Conservation (phyloP, 257 asterid genomes). For the Scutellaria barbata region DNA sequence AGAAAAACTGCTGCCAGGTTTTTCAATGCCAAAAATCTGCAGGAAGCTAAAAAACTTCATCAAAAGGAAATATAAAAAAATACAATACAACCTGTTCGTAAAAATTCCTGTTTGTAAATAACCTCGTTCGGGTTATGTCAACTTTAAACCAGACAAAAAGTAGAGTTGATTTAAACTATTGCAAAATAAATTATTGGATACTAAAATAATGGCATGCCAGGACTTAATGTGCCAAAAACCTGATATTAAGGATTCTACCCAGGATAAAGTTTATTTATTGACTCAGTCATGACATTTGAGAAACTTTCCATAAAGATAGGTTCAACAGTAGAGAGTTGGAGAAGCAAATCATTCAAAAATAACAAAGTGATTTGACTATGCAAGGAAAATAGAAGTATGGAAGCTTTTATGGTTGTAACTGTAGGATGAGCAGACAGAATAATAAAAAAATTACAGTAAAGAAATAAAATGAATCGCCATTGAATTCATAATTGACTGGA, state of each 20-base stretch:
- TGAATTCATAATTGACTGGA: constrained; percentile 16
- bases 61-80: neutral
- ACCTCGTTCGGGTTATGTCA: constrained; percentile 5
- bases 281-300: constrained; percentile 15
- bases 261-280: constrained; percentile 5
- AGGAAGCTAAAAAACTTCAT: constrained; percentile 34
- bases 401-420: constrained; percentile 4
- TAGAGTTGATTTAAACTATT: neutral
- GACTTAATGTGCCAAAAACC: neutral
- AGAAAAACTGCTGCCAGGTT: constrained; percentile 90
- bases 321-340: constrained; percentile 16
- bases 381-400: neutral
- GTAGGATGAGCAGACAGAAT: constrained; percentile 1
- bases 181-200: constrained; percentile 4
- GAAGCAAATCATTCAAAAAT: constrained; percentile 6
- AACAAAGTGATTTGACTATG: neutral
- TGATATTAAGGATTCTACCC: constrained; percentile 7
- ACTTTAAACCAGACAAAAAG: constrained; percentile 18
- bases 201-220: neutral
- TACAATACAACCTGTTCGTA: constrained; percentile 1
- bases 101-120: constrained; percentile 5
- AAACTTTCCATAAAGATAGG: constrained; percentile 12
- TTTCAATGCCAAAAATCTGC: constrained; percentile 94
- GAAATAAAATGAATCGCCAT: neutral
- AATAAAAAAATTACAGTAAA: neutral